Percentiles rank a stretch among this genome's conserved stretches.
Evolutionary conservation across 1,284 basidiomycete genomes (phyloP).

Genomic region (Pseudozyma hubeiensis): DNA sequence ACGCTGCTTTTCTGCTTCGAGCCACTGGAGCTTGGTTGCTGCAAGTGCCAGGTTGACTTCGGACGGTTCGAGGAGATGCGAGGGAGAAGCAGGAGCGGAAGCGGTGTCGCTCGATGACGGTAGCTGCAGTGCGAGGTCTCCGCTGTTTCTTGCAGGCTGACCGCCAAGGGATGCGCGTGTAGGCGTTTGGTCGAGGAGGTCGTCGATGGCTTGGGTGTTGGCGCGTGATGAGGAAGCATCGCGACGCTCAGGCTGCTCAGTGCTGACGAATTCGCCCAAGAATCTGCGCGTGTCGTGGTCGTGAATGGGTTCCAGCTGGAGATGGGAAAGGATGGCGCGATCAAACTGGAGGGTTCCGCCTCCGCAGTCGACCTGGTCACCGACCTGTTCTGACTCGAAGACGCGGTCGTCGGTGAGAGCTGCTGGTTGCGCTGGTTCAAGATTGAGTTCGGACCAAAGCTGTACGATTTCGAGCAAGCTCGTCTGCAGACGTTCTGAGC

Average conservation of each 20-base stretch:
- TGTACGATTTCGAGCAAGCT: slow-evolving; percentile 58
- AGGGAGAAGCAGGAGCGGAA: slow-evolving; percentile 16
- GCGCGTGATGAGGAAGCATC: slow-evolving; percentile 7
- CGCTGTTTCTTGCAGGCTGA: slow-evolving; percentile 28
- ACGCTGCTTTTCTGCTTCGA: slow-evolving; percentile 60
- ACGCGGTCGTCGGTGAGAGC: slow-evolving; percentile 39
- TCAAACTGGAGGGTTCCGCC: slow-evolving; percentile 48
- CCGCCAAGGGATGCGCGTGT: slow-evolving; percentile 45
- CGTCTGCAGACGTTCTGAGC: slow-evolving; percentile 51
- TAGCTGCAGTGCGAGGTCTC: slow-evolving; percentile 33
- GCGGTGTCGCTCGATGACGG: slow-evolving; percentile 30
- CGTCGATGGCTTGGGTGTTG: slow-evolving; percentile 28
- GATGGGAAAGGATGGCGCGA: slow-evolving; percentile 52
- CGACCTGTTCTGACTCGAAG: slow-evolving; percentile 17
- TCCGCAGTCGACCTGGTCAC: slow-evolving; percentile 33
- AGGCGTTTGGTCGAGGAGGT: slow-evolving; percentile 40
- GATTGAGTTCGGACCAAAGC: slow-evolving; percentile 63
- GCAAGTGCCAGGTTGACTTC: slow-evolving; percentile 40
- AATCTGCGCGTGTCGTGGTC: slow-evolving; percentile 44
- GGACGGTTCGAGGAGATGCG: slow-evolving; percentile 48
- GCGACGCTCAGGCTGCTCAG: slow-evolving; percentile 28
- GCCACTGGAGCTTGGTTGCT: slow-evolving; percentile 30
- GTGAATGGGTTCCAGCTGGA: slow-evolving; percentile 53
- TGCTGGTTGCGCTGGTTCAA: slow-evolving; percentile 44
- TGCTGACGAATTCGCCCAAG: slow-evolving; percentile 50